Percentiles rank a stretch among this genome's conserved stretches.
Conservation (phyloP, 2,329 filamentous ascomycete genomes). For the Xylaria sp. region DNA sequence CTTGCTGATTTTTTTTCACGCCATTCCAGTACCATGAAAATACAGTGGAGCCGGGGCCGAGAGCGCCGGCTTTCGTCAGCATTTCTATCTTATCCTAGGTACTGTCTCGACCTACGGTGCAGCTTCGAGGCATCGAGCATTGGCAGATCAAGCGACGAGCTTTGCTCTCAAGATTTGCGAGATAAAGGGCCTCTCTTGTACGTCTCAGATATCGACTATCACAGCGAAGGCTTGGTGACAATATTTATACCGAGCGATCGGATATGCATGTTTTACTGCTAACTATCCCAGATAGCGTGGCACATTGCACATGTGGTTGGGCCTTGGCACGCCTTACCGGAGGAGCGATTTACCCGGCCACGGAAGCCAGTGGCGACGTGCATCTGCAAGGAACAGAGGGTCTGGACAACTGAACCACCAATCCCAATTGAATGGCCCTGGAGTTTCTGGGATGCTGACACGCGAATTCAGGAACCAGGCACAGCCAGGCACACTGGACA, state of each 20-base stretch:
- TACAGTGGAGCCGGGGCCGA: neutral
- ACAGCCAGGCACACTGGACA: slow-evolving; percentile 21
- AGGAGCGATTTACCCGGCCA: slow-evolving; percentile 13
- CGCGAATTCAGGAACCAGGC: slow-evolving; percentile 35
- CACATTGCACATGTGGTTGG: slow-evolving; percentile 4
- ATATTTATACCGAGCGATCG: neutral
- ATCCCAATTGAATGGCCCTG: slow-evolving; percentile 1
- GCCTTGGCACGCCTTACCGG: slow-evolving; percentile 12
- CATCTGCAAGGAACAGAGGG: slow-evolving; percentile 33
- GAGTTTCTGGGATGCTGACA: slow-evolving; percentile 19
- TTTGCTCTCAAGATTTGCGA: neutral
- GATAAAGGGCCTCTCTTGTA: neutral
- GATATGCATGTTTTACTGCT: neutral
- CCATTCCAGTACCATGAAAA: neutral
- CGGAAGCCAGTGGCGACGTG: slow-evolving; percentile 14
- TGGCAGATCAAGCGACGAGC: neutral
- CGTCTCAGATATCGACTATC: neutral
- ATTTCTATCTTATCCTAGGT: neutral
- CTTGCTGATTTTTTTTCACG: slow-evolving; percentile 4
- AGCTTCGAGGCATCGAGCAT: neutral
- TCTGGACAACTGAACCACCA: slow-evolving; percentile 15
- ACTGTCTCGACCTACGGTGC: neutral
- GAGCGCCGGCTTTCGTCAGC: neutral
- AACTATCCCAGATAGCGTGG: neutral
- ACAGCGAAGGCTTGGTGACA: neutral